Conservation (phyloP, 2,329 filamentous ascomycete species). For the Rutstroemia sp. region DNA sequence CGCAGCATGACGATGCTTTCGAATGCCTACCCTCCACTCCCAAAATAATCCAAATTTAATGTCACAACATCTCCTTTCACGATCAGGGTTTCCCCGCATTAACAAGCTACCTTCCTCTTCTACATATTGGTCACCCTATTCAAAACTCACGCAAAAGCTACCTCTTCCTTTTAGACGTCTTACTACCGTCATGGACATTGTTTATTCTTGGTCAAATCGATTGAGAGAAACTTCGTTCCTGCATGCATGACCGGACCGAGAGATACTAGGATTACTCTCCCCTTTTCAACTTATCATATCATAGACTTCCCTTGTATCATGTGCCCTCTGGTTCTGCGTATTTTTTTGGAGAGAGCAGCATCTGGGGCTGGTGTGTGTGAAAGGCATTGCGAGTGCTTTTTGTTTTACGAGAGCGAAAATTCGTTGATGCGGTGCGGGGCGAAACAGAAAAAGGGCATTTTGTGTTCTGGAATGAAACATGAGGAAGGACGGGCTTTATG, state of each 20-base stretch:
- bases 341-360: constrained; percentile 1
- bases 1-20: constrained; percentile 12
- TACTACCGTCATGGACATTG: constrained; percentile 18
- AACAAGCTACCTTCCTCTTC: not conserved
- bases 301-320: constrained; percentile 12
- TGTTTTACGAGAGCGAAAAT: constrained; percentile 4
- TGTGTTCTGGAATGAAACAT: not conserved
- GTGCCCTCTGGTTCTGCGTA: not conserved
- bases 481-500: not conserved
- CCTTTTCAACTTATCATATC: constrained; percentile 1
- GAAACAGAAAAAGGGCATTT: not conserved
- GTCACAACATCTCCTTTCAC: constrained; percentile 9
- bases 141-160: constrained; percentile 11
- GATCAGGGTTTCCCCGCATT: constrained; percentile 2
- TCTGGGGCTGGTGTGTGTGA: constrained; percentile 1
- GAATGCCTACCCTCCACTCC: constrained; percentile 9
- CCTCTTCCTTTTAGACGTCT: constrained; percentile 21
- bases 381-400: constrained; percentile 3
- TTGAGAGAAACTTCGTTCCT: not conserved
- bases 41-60: constrained; percentile 26
- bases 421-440: not conserved
- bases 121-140: constrained; percentile 10
- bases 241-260: not conserved
- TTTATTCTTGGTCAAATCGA: constrained; percentile 10
- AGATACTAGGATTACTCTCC: not conserved